Evolutionary conservation across 2,329 filamentous ascomycete species (phyloP).

Genomic region (Sphaerostilbella broomeana): DNA sequence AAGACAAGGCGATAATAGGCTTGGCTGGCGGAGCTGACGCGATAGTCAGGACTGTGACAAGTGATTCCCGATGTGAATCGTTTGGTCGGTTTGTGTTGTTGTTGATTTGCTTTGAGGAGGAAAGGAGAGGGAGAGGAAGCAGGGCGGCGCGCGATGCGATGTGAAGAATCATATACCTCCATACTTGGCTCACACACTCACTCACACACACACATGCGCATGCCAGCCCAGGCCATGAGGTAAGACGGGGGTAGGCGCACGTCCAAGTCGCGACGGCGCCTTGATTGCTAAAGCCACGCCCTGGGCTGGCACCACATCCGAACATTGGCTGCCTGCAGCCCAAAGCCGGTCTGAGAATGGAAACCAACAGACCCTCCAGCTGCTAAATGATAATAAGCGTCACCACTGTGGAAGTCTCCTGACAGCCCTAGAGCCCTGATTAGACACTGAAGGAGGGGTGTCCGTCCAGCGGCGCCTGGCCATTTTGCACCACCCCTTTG

Average conservation of each 20-base stretch:
- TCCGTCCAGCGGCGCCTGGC: not conserved
- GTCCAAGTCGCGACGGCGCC: constrained; percentile 6
- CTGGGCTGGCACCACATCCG: not conserved
- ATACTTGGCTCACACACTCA: constrained; percentile 3
- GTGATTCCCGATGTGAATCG: constrained; percentile 48
- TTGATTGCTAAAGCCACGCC: constrained; percentile 9
- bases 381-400: too few species aligned
- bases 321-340: constrained; percentile 5
- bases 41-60: constrained; percentile 56
- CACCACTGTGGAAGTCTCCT: too few species aligned
- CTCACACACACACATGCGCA: not conserved
- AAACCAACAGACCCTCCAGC: too few species aligned
- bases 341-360: too few species aligned
- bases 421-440: too few species aligned
- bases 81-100: constrained; percentile 45
- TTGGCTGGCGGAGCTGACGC: constrained; percentile 41
- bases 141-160: constrained; percentile 20
- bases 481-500: too few species aligned
- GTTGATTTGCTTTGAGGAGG: constrained; percentile 41
- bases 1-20: constrained; percentile 22
- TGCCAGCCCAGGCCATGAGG: too few species aligned
- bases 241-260: too few species aligned
- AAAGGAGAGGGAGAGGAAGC: constrained; percentile 30
- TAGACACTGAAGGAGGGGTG: constrained; percentile 9
- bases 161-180: too few species aligned